Percentiles rank a stretch among this genome's conserved stretches.
Evolutionary conservation across 768 basidiomycete genomes (phyloP).

Genomic region (Bullera alba): DNA sequence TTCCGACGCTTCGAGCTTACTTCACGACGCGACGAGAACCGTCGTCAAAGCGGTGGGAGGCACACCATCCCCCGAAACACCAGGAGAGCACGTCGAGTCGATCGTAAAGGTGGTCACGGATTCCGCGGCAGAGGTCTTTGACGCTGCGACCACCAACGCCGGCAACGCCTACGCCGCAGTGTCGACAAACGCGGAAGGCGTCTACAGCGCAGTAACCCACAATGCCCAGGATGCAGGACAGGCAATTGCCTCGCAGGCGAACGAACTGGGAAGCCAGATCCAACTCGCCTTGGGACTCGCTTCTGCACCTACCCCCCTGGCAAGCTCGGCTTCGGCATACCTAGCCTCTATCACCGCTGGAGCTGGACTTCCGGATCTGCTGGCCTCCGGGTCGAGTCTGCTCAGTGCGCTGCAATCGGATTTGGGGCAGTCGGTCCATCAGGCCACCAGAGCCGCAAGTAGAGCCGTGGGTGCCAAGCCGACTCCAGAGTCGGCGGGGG

Average conservation of each 20-base stretch:
- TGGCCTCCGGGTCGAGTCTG: constrained; percentile 14
- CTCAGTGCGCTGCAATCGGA: constrained; percentile 2
- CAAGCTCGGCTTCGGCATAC: constrained; percentile 28
- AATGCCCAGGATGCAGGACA: constrained; percentile 19
- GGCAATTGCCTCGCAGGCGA: constrained; percentile 7
- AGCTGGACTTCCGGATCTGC: constrained; percentile 12
- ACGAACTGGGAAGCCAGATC: constrained; percentile 11
- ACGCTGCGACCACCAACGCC: constrained; percentile 12
- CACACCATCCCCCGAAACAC: constrained; percentile 31
- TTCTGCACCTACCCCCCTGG: constrained; percentile 12
- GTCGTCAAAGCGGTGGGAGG: constrained; percentile 27
- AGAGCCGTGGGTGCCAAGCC: constrained; percentile 31
- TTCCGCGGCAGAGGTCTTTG: constrained; percentile 16
- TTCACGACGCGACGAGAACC: constrained; percentile 31
- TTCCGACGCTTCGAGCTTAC: constrained; percentile 12
- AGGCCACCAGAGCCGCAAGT: constrained; percentile 30
- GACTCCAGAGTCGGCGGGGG: constrained; percentile 22
- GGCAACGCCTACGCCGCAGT: constrained; percentile 16
- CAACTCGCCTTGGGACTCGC: constrained; percentile 14
- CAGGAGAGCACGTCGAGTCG: constrained; percentile 26
- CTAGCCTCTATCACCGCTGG: constrained; percentile 21
- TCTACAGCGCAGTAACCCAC: constrained; percentile 12
- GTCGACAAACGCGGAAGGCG: constrained; percentile 14
- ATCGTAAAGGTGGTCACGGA: constrained; percentile 10
- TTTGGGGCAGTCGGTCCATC: constrained; percentile 8